A percentile compares a stretch with the other conserved stretches of the same genome.
Conservation (phyloP, 768 basidiomycete species). For the Mycena sanguinolenta region DNA sequence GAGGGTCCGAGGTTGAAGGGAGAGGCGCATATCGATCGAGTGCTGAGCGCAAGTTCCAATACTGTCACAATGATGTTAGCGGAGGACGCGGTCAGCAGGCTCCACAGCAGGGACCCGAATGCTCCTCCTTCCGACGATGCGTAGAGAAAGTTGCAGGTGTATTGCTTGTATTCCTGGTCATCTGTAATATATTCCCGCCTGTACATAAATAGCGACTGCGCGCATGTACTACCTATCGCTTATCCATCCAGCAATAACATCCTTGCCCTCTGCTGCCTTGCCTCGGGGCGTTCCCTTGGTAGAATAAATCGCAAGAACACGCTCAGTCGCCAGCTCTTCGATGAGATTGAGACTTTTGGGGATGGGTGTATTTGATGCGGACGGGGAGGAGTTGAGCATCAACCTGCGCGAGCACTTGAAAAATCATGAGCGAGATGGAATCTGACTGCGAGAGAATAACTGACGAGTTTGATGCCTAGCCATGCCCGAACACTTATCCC, state of each 20-base stretch:
- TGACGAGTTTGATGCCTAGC: conserved; percentile 86
- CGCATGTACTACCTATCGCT: conserved; percentile 10
- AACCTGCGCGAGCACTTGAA: conserved; percentile 73
- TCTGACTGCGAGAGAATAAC: conserved; percentile 16
- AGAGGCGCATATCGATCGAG: not conserved
- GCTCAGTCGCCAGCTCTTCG: conserved; percentile 81
- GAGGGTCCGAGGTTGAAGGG: conserved; percentile 6
- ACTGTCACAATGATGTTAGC: not conserved
- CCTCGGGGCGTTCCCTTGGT: conserved; percentile 49
- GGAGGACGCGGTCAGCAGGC: not conserved
- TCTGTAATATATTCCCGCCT: too few relatives aligned
- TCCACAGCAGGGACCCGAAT: not conserved
- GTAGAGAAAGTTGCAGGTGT: too few relatives aligned
- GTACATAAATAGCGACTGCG: not conserved
- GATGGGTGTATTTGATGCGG: conserved; percentile 69
- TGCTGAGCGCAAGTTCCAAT: not conserved
- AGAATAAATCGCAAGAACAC: conserved; percentile 73
- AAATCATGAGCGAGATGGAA: conserved; percentile 1
- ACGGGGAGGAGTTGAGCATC: conserved; percentile 55
- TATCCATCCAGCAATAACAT: conserved; percentile 51
- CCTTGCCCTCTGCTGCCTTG: conserved; percentile 55
- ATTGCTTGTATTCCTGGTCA: too few relatives aligned
- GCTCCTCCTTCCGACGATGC: not conserved
- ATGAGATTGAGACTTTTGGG: conserved; percentile 71
- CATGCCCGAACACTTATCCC: conserved; percentile 81